Percentiles rank a stretch among this genome's conserved stretches.
phyloP scores from a whole-genome alignment of 2,329 filamentous ascomycete species.

The Chaetomium sp. region DNA sequence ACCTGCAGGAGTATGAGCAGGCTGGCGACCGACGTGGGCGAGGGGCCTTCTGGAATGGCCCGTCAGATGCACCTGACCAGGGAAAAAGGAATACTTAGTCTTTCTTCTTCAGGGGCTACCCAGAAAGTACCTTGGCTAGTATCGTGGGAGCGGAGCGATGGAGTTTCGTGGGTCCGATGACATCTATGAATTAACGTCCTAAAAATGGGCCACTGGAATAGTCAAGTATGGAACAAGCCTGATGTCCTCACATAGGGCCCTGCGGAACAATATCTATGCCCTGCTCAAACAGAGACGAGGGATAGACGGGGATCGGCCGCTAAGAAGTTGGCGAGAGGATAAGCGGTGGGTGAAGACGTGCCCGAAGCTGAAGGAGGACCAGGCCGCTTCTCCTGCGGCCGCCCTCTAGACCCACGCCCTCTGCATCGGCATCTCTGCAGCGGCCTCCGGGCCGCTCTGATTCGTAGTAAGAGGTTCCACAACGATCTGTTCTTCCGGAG shows the following conservation, averaged over 20 bases:
- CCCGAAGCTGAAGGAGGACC: constrained; percentile 13
- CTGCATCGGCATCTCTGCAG: constrained; percentile 27
- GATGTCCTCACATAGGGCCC: neutral
- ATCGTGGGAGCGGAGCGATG: neutral
- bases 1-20: constrained; percentile 24
- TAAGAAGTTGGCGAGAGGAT: neutral
- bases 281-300: neutral
- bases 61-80: constrained; percentile 8
- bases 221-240: neutral
- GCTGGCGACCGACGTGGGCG: constrained; percentile 13
- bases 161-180: neutral
- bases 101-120: neutral
- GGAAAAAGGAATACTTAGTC: constrained; percentile 9
- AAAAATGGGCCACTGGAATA: neutral
- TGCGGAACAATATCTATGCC: neutral
- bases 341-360: neutral
- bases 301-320: constrained; percentile 1
- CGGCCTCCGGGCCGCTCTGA: constrained; percentile 29
- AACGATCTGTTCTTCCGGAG: constrained; percentile 21
- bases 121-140: neutral
- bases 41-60: constrained; percentile 23
- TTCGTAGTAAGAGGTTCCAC: constrained; percentile 28
- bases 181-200: neutral
- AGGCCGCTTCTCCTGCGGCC: constrained; percentile 25
- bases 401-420: constrained; percentile 26